phyloP scores from a whole-genome alignment of 2,329 filamentous ascomycete genomes.

The Karstenula rhodostoma region DNA sequence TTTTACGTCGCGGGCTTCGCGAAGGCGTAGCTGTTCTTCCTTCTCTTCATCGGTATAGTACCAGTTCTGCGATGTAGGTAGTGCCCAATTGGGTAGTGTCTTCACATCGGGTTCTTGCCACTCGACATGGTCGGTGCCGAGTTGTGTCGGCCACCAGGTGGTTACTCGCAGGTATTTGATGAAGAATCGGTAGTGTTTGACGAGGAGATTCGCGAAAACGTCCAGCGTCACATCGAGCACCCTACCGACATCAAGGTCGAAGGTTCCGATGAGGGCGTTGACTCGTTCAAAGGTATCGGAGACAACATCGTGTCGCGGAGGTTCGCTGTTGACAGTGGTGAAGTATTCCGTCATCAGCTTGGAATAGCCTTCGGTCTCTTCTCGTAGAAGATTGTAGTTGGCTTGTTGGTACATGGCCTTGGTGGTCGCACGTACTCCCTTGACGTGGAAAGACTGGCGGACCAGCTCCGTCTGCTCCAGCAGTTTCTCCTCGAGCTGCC shows the following conservation, averaged over 20 bases:
- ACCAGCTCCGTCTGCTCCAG: constrained; percentile 81
- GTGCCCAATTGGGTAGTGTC: constrained; percentile 85
- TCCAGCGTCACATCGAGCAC: constrained; percentile 94
- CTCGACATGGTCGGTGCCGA: constrained; percentile 60
- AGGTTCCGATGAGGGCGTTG: constrained; percentile 94
- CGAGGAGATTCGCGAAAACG: constrained; percentile 90
- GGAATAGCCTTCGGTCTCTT: constrained; percentile 96
- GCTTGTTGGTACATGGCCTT: constrained; percentile 94
- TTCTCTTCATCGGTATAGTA: constrained; percentile 74
- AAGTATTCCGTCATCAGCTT: constrained; percentile 97
- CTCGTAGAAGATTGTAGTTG: constrained; percentile 93
- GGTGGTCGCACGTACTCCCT: constrained; percentile 88
- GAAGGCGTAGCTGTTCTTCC: constrained; percentile 62
- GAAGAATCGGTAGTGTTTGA: constrained; percentile 93
- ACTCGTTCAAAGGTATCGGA: constrained; percentile 89
- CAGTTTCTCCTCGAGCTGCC: constrained; percentile 80
- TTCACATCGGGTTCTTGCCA: constrained; percentile 61
- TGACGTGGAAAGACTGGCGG: constrained; percentile 81
- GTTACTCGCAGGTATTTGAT: constrained; percentile 90
- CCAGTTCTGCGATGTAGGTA: constrained; percentile 73
- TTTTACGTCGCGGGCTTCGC: constrained; percentile 70
- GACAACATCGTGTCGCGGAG: constrained; percentile 77
- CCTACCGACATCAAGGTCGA: constrained; percentile 94
- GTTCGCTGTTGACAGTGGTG: constrained; percentile 79
- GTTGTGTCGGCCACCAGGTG: constrained; percentile 91